phyloP scores from a whole-genome alignment of 1,284 basidiomycete species.

The Irpex sp. region DNA sequence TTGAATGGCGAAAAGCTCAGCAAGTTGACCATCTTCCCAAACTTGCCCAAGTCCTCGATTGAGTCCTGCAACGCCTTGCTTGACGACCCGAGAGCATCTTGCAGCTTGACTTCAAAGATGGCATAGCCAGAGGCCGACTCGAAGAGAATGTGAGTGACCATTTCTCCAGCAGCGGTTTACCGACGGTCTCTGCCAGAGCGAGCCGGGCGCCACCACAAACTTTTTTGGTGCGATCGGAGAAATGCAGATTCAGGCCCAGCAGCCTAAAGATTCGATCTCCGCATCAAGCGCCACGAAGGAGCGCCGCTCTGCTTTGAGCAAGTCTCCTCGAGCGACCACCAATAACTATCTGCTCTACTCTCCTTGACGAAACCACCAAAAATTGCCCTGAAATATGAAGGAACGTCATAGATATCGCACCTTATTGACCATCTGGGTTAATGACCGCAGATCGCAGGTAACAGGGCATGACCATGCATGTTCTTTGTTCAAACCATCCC shows the following conservation, averaged over 20 bases:
- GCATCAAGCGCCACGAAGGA: neutral
- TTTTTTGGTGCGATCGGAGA: slow-evolving; percentile 1
- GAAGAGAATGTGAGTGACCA: slow-evolving; percentile 89
- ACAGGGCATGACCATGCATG: too few relatives aligned
- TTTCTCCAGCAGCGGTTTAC: slow-evolving; percentile 21
- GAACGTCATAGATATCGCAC: too few relatives aligned
- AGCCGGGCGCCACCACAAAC: neutral
- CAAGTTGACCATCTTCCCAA: slow-evolving; percentile 92
- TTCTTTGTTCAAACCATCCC: too few relatives aligned
- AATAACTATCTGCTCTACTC: too few relatives aligned
- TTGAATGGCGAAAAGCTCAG: slow-evolving; percentile 95
- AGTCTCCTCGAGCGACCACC: neutral
- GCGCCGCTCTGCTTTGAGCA: neutral
- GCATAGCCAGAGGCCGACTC: slow-evolving; percentile 96
- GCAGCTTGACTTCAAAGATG: slow-evolving; percentile 86
- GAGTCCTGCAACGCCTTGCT: slow-evolving; percentile 84
- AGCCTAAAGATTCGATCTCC: neutral
- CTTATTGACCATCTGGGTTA: too few relatives aligned
- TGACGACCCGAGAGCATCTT: slow-evolving; percentile 87
- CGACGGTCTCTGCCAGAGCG: neutral
- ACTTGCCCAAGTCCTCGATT: slow-evolving; percentile 85
- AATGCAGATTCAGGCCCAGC: neutral
- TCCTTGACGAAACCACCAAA: too few relatives aligned
- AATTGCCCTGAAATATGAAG: too few relatives aligned
- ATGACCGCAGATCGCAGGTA: too few relatives aligned